Percentiles rank a stretch among this genome's conserved stretches.
phyloP scores from a whole-genome alignment of 345 rosid genomes.

The Corymbia maculata region DNA sequence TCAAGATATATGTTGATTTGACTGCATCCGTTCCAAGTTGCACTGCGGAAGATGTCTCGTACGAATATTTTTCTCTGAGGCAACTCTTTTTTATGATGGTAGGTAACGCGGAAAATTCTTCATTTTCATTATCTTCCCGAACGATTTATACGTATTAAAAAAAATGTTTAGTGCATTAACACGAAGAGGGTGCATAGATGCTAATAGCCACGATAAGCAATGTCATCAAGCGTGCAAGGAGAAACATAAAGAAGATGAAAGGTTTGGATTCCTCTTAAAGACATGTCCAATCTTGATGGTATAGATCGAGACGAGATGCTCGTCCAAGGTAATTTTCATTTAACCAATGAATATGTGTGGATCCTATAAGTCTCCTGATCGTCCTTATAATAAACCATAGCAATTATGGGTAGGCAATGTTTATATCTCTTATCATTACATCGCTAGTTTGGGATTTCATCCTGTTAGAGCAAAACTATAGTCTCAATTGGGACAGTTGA shows the following conservation, averaged over 20 bases:
- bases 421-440: neutral
- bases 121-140: neutral
- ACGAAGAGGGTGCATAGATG: neutral
- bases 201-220: neutral
- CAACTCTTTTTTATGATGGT: neutral
- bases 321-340: neutral
- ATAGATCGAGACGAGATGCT: fast-evolving
- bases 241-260: neutral
- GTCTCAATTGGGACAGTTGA: neutral
- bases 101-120: neutral
- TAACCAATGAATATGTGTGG: neutral
- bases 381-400: too few species aligned
- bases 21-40: neutral
- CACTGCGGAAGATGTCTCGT: neutral
- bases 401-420: fast-evolving
- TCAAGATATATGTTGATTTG: neutral
- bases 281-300: fast-evolving
- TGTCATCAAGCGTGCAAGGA: neutral
- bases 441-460: neutral
- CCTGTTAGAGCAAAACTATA: fast-evolving
- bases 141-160: neutral
- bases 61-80: neutral
- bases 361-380: neutral
- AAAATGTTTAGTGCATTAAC: too few species aligned
- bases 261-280: fast-evolving